Evolutionary conservation across 2,329 filamentous ascomycete genomes (phyloP).

Genomic region (Colletotrichum chlorophyti): DNA sequence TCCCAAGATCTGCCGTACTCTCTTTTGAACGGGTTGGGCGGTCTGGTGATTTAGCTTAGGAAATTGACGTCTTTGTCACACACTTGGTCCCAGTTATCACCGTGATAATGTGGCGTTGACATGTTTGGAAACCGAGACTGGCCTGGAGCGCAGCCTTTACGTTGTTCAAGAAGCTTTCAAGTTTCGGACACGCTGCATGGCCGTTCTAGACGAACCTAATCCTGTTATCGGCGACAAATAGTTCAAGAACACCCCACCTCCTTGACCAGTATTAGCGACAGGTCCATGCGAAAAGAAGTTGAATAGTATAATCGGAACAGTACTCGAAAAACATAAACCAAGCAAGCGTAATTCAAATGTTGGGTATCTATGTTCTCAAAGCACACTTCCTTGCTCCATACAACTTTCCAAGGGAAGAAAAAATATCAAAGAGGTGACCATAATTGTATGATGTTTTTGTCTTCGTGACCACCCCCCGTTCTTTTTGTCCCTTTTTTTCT

Average conservation of each 20-base stretch:
- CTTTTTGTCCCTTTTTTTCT: neutral
- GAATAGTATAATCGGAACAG: neutral
- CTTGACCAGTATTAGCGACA: too few species aligned
- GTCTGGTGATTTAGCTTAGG: neutral
- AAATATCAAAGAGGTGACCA: neutral
- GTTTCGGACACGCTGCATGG: neutral
- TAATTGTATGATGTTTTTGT: too few species aligned
- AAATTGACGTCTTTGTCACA: constrained; percentile 15
- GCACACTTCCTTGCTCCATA: neutral
- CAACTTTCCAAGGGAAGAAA: too few species aligned
- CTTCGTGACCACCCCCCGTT: neutral
- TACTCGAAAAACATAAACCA: too few species aligned
- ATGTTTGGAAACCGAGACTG: too few species aligned
- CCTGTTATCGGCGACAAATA: too few species aligned
- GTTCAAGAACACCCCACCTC: too few species aligned
- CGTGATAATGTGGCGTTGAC: too few species aligned
- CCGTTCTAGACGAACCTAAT: too few species aligned
- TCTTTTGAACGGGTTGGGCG: constrained; percentile 3
- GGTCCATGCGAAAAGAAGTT: neutral
- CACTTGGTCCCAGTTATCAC: too few species aligned
- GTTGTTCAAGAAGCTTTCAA: neutral
- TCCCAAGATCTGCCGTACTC: constrained; percentile 1
- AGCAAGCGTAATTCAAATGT: neutral
- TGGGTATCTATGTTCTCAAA: constrained; percentile 26
- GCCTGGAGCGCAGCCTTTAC: too few species aligned